A percentile compares a stretch with the other conserved stretches of the same genome.
Conservation (phyloP, 768 basidiomycete species). For the Exsudoporus frostii region DNA sequence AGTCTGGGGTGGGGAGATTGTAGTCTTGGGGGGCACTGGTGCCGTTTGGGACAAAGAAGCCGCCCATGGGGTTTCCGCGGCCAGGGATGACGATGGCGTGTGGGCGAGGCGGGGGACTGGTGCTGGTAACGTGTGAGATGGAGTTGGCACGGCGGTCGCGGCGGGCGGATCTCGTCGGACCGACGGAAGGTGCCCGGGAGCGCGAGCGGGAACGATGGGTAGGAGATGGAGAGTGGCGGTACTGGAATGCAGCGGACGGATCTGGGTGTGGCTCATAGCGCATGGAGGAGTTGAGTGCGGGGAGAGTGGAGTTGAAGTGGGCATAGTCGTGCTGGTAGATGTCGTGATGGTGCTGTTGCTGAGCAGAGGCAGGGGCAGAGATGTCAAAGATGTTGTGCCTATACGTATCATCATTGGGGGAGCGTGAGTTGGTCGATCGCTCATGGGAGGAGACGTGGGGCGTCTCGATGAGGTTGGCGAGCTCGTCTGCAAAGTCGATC, state of each 20-base stretch:
- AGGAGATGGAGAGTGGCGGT: conserved; percentile 30
- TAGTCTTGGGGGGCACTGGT: conserved; percentile 34
- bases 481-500: conserved; percentile 68
- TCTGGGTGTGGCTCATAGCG: conserved; percentile 48
- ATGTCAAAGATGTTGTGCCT: conserved; percentile 64
- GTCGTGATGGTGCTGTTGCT: conserved; percentile 32
- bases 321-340: conserved; percentile 32
- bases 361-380: conserved; percentile 42
- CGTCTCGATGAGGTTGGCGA: conserved; percentile 54
- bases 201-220: conserved; percentile 46
- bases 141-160: conserved; percentile 56
- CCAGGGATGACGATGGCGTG: conserved; percentile 73
- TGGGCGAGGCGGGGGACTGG: conserved; percentile 41
- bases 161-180: conserved; percentile 51
- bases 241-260: conserved; percentile 20
- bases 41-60: conserved; percentile 31
- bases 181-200: conserved; percentile 37
- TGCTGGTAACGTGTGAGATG: conserved; percentile 54
- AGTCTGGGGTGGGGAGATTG: conserved; percentile 44
- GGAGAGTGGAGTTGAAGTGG: conserved; percentile 50
- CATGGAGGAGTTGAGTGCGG: conserved; percentile 50
- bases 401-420: conserved; percentile 40
- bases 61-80: conserved; percentile 30
- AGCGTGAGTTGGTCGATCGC: conserved; percentile 42
- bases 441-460: conserved; percentile 36